Percentiles rank a stretch among this genome's conserved stretches.
Conservation (phyloP, 805 yeast genomes). For the Candida peoriensis region DNA sequence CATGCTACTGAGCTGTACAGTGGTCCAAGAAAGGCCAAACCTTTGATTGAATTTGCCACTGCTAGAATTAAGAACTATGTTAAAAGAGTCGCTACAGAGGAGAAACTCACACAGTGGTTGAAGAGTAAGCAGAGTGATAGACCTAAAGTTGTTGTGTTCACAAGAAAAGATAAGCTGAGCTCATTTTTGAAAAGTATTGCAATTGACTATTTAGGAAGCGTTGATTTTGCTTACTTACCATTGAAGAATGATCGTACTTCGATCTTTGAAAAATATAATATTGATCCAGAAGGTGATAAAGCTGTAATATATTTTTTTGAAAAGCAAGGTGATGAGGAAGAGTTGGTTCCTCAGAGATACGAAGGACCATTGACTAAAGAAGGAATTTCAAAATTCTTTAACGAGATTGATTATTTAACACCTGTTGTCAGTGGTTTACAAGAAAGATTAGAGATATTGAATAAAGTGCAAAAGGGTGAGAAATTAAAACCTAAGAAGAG, state of each 20-base stretch:
- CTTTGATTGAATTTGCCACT: slow-evolving; percentile 49
- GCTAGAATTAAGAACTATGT: slow-evolving; percentile 64
- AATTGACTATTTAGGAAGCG: slow-evolving; percentile 53
- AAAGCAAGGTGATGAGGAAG: slow-evolving; percentile 9
- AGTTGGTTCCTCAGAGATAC: no score
- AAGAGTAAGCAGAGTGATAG: slow-evolving; percentile 10
- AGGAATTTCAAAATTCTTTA: slow-evolving; percentile 28
- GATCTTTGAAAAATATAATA: slow-evolving; percentile 10
- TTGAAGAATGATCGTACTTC: slow-evolving; percentile 21
- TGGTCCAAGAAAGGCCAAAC: slow-evolving; percentile 55
- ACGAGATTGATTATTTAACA: slow-evolving; percentile 25
- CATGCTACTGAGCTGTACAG: slow-evolving; percentile 54
- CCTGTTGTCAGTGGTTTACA: slow-evolving; percentile 25
- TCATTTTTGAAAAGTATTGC: slow-evolving; percentile 63
- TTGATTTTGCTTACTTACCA: slow-evolving; percentile 43
- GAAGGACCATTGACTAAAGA: slow-evolving; percentile 29
- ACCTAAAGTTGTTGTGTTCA: slow-evolving; percentile 46
- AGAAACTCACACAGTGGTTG: slow-evolving; percentile 27
- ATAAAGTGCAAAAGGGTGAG: slow-evolving; percentile 21
- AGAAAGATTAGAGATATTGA: slow-evolving; percentile 11
- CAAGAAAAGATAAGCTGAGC: slow-evolving; percentile 43
- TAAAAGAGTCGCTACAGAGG: slow-evolving; percentile 38
- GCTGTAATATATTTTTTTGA: slow-evolving; percentile 12
- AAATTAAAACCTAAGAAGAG: slow-evolving; percentile 18
- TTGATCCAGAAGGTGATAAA: slow-evolving; percentile 11